A percentile compares a stretch with the other conserved stretches of the same genome.
Conservation (phyloP, 306 rosid species). For the Comarum palustre region DNA sequence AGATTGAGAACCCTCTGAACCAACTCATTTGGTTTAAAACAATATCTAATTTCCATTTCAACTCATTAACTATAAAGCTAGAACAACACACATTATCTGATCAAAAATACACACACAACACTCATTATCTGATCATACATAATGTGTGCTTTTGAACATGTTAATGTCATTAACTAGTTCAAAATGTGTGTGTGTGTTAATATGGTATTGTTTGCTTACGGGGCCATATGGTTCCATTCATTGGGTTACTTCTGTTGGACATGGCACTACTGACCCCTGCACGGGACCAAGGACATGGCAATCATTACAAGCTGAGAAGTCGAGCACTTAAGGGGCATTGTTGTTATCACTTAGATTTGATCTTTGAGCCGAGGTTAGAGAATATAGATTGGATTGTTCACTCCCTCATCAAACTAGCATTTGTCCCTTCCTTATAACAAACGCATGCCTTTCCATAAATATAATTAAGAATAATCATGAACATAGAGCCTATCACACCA, state of each 20-base stretch:
- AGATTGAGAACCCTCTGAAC: slow-evolving; percentile 7
- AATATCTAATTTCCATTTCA: background rate
- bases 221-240: background rate
- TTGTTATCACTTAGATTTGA: background rate
- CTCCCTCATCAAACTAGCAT: background rate
- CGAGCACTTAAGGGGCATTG: background rate
- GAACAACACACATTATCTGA: background rate
- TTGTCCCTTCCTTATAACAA: slow-evolving; percentile 1
- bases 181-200: background rate
- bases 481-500: background rate
- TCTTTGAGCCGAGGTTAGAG: background rate
- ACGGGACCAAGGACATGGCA: background rate
- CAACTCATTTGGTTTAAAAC: background rate
- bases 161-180: background rate
- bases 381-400: background rate
- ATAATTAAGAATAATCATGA: background rate
- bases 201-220: background rate
- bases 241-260: background rate
- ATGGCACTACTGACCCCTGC: background rate
- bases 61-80: background rate
- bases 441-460: background rate
- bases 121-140: background rate
- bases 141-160: background rate
- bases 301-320: background rate
- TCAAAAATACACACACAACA: background rate